A percentile compares a stretch with the other conserved stretches of the same genome.
These are phyloP conservation scores for Phaeomoniella chlamydospora DNA, from an alignment of 2,329 filamentous ascomycete species.

Conservation along the genomic window DNA sequence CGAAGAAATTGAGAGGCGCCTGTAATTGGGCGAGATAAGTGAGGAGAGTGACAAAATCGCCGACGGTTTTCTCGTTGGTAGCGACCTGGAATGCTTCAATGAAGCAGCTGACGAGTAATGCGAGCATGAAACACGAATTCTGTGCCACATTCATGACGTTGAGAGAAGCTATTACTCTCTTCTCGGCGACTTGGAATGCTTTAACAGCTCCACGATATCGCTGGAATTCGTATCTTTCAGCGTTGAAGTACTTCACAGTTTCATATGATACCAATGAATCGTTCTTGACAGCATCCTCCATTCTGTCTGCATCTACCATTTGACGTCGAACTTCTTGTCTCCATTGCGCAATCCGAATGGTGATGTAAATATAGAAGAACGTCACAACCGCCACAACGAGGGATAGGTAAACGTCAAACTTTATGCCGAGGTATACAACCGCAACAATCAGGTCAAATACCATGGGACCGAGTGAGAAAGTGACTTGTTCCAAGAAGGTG, in stretches of 20 bases:
- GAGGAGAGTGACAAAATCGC: constrained; percentile 58
- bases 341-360: constrained; percentile 89
- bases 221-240: constrained; percentile 63
- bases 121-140: constrained; percentile 65
- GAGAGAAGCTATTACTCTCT: constrained; percentile 60
- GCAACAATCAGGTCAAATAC: constrained; percentile 77
- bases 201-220: constrained; percentile 58
- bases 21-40: constrained; percentile 71
- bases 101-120: constrained; percentile 56
- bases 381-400: constrained; percentile 81
- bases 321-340: constrained; percentile 78
- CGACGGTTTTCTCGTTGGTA: constrained; percentile 48
- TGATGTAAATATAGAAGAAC: constrained; percentile 93
- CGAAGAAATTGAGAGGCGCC: constrained; percentile 72
- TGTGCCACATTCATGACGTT: constrained; percentile 72
- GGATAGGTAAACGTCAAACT: constrained; percentile 80
- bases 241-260: constrained; percentile 83
- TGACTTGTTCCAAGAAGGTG: constrained; percentile 88
- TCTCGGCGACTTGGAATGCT: constrained; percentile 60
- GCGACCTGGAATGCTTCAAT: constrained; percentile 67
- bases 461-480: constrained; percentile 92
- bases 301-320: constrained; percentile 88
- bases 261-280: constrained; percentile 99
- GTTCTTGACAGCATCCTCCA: constrained; percentile 96
- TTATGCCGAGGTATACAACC: constrained; percentile 62